phyloP scores from a whole-genome alignment of 371 early-diverging fungal genomes.

The Enterospora canceri region DNA sequence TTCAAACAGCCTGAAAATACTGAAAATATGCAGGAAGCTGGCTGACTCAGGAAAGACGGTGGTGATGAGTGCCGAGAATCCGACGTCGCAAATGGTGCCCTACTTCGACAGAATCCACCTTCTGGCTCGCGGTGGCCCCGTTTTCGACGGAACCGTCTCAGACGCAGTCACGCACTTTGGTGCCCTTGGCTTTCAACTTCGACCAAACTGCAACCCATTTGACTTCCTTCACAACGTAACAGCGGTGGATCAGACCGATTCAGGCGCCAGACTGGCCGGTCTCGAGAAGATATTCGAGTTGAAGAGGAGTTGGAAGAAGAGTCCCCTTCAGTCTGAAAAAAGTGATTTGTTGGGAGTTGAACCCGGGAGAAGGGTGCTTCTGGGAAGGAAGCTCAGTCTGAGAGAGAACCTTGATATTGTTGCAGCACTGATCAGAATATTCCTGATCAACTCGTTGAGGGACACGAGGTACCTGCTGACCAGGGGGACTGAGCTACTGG shows the following conservation, averaged over 20 bases:
- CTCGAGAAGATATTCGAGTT: no score
- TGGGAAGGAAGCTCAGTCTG: no score
- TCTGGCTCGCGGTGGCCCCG: slow-evolving; percentile 59
- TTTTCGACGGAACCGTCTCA: slow-evolving; percentile 45
- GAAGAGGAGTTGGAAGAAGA: background rate
- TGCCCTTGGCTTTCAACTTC: slow-evolving; percentile 61
- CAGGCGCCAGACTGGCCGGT: background rate
- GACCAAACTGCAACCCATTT: slow-evolving; percentile 61
- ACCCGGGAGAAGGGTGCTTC: background rate
- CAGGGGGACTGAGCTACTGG: background rate
- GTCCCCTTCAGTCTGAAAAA: background rate
- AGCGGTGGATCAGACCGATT: background rate
- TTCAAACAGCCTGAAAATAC: slow-evolving; percentile 73
- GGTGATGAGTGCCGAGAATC: slow-evolving; percentile 80
- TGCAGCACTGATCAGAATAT: no score
- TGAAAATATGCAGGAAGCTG: slow-evolving; percentile 66
- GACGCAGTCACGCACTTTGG: slow-evolving; percentile 58
- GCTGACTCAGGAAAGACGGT: slow-evolving; percentile 68
- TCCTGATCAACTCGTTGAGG: no score
- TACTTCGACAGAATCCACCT: slow-evolving; percentile 72
- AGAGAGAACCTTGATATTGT: no score
- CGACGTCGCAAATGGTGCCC: slow-evolving; percentile 71
- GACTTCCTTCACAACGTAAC: background rate
- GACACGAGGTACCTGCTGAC: background rate
- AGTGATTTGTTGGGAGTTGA: background rate